A percentile compares a stretch with the other conserved stretches of the same genome.
Conservation (phyloP, 2,329 filamentous ascomycete species). For the Xylaria sp. region DNA sequence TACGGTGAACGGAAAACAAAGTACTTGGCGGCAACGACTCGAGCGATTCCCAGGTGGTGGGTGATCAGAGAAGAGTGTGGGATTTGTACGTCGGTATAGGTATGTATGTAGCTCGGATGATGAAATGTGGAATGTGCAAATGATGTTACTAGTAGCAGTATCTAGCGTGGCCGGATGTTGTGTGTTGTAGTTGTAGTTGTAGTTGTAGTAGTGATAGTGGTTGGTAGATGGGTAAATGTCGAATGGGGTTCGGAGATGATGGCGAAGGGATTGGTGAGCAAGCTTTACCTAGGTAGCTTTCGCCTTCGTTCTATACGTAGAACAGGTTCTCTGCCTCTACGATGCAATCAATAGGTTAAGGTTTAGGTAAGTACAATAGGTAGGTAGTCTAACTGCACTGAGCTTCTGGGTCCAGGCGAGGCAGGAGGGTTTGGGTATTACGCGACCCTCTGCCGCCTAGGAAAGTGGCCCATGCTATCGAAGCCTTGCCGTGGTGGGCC, state of each 20-base stretch:
- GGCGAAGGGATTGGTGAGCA: neutral
- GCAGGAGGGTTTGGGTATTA: conserved; percentile 39
- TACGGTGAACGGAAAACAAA: conserved; percentile 9
- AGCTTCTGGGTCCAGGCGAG: neutral
- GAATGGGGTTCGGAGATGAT: neutral
- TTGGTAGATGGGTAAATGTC: neutral
- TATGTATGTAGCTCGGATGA: neutral
- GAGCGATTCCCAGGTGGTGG: neutral
- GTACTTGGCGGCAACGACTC: conserved; percentile 13
- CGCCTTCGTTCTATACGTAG: neutral
- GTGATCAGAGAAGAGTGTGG: neutral
- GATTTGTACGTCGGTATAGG: neutral
- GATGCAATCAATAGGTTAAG: no score
- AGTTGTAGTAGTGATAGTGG: no score
- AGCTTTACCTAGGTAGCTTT: conserved; percentile 31
- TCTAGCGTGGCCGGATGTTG: conserved; percentile 1
- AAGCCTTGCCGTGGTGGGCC: conserved; percentile 33
- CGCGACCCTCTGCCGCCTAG: conserved; percentile 50
- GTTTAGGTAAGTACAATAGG: no score
- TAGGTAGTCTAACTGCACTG: neutral
- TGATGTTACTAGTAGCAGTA: neutral
- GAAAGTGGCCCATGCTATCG: conserved; percentile 39
- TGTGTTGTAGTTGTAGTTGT: neutral
- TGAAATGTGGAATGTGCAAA: neutral
- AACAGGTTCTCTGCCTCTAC: no score